Percentiles rank a stretch among this genome's conserved stretches.
These are phyloP conservation scores for Blastobotrys raffinosifermentans DNA, from an alignment of 1,139 yeast species.

Conservation along the genomic window DNA sequence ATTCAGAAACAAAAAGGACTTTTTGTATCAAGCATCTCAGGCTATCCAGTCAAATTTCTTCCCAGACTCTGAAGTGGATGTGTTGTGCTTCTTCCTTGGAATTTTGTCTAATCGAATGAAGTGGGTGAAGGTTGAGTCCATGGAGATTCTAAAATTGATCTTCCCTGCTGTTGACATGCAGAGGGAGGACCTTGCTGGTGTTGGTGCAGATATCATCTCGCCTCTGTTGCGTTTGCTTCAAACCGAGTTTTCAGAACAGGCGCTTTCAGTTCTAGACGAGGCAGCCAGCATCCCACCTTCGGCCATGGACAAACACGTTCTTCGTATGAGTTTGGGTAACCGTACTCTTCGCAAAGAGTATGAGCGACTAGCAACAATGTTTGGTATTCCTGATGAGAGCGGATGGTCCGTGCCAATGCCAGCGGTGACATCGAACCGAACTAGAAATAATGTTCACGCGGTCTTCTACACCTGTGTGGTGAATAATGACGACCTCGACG, in stretches of 20 bases:
- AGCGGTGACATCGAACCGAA: slow-evolving; percentile 76
- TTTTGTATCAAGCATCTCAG: slow-evolving; percentile 70
- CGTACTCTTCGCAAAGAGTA: slow-evolving; percentile 70
- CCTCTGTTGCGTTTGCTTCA: slow-evolving; percentile 77
- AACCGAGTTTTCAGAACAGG: slow-evolving; percentile 84
- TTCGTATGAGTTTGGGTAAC: slow-evolving; percentile 88
- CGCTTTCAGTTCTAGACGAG: slow-evolving; percentile 84
- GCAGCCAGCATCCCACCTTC: slow-evolving; percentile 84
- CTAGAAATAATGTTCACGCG: slow-evolving; percentile 91
- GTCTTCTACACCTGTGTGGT: slow-evolving; percentile 80
- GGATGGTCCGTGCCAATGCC: slow-evolving; percentile 99
- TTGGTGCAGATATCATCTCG: slow-evolving; percentile 92
- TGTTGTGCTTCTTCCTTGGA: slow-evolving; percentile 70
- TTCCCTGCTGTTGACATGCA: slow-evolving; percentile 74
- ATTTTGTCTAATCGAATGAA: slow-evolving; percentile 65
- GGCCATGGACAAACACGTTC: slow-evolving; percentile 81
- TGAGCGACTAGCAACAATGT: slow-evolving; percentile 80
- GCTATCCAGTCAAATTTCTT: slow-evolving; percentile 63
- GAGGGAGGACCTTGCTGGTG: slow-evolving; percentile 74
- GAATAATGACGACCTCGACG: slow-evolving; percentile 21
- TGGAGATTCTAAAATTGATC: slow-evolving; percentile 66
- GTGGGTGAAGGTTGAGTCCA: slow-evolving; percentile 77
- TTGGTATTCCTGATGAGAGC: slow-evolving; percentile 94
- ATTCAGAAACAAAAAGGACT: slow-evolving; percentile 85
- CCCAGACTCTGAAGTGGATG: slow-evolving; percentile 69